Evolutionary conservation across 352 stramenopile species (phyloP).

Genomic region (Phytophthora hibernalis): DNA sequence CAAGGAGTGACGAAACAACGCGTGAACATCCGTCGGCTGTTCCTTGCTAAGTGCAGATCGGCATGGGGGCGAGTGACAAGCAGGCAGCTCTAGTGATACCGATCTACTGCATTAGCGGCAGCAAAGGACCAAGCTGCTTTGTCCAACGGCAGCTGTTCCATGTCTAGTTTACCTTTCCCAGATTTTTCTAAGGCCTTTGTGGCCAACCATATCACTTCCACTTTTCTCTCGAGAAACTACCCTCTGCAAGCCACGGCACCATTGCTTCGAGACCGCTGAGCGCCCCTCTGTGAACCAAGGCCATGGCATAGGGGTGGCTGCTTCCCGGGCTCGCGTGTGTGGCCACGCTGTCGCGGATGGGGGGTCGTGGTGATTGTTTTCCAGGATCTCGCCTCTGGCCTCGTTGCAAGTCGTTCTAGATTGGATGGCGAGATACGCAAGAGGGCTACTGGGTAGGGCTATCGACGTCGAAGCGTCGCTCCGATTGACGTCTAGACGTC

Average conservation of each 20-base stretch:
- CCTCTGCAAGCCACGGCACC: too few species aligned
- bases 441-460: not conserved
- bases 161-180: too few species aligned
- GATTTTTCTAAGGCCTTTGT: too few species aligned
- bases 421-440: not conserved
- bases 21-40: not conserved
- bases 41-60: not conserved
- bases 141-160: too few species aligned
- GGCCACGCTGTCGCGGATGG: conserved; percentile 6
- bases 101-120: too few species aligned
- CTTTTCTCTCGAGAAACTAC: too few species aligned
- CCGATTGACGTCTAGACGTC: too few species aligned
- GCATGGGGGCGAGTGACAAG: not conserved
- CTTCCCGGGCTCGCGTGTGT: conserved; percentile 1
- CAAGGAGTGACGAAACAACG: not conserved
- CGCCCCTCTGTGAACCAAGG: too few species aligned
- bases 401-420: conserved; percentile 9
- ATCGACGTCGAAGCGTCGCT: too few species aligned
- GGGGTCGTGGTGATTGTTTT: conserved; percentile 3
- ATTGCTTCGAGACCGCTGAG: too few species aligned
- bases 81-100: not conserved
- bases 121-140: too few species aligned
- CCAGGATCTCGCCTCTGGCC: conserved; percentile 6
- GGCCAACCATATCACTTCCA: too few species aligned
- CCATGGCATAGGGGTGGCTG: conserved; percentile 4